Conservation (phyloP, 352 stramenopile genomes). For the Peronospora farinosa region DNA sequence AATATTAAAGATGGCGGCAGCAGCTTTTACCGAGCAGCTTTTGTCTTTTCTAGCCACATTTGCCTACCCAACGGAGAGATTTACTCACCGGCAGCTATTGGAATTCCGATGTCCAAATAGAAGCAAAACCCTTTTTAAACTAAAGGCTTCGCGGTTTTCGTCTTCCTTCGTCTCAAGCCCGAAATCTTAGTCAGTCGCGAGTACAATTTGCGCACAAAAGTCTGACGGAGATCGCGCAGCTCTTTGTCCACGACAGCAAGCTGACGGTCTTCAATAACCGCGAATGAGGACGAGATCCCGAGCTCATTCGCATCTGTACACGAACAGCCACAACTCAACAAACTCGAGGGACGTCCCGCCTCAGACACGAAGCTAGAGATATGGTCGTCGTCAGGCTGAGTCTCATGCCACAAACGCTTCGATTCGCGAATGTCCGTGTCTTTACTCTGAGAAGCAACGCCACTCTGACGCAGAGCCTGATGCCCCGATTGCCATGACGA, state of each 20-base stretch:
- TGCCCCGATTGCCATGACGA: conserved; percentile 14
- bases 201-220: conserved; percentile 56
- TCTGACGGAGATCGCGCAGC: conserved; percentile 54
- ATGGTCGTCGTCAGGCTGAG: conserved; percentile 34
- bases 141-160: conserved; percentile 4
- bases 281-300: conserved; percentile 34
- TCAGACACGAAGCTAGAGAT: conserved; percentile 35
- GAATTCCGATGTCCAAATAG: conserved; percentile 25
- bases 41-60: conserved; percentile 12
- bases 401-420: conserved; percentile 31
- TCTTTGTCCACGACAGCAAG: conserved; percentile 64
- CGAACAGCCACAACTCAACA: conserved; percentile 45
- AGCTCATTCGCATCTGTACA: conserved; percentile 33
- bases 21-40: neutral
- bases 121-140: conserved; percentile 9
- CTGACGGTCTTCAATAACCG: conserved; percentile 62
- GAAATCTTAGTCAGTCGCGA: conserved; percentile 43
- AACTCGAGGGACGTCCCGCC: conserved; percentile 31
- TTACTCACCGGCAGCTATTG: conserved; percentile 5
- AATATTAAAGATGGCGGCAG: conserved; percentile 19
- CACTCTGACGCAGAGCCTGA: conserved; percentile 14
- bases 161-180: conserved; percentile 28
- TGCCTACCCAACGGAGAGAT: neutral
- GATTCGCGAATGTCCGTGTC: conserved; percentile 18
- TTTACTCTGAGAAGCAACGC: conserved; percentile 8